phyloP scores from a whole-genome alignment of 805 yeast species.

The Candida gorgasii region DNA sequence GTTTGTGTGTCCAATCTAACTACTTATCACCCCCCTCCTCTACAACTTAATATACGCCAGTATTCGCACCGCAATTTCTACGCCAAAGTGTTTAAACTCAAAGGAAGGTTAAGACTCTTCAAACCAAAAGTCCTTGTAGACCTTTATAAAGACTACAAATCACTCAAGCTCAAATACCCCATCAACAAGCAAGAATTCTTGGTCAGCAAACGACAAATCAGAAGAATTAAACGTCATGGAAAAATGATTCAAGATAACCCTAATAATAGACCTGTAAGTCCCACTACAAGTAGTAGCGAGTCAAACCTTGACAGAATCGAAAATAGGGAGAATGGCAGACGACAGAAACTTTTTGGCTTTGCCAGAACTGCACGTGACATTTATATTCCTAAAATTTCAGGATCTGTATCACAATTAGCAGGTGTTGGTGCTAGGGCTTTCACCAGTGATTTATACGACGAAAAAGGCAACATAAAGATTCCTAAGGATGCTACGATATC shows the following conservation, averaged over 20 bases:
- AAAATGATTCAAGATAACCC: constrained; percentile 13
- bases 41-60: not conserved
- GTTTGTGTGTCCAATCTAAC: too few relatives aligned
- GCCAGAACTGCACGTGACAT: constrained; percentile 57
- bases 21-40: not conserved
- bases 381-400: constrained; percentile 54
- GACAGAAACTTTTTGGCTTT: constrained; percentile 51
- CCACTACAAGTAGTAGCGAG: too few relatives aligned
- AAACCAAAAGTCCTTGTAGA: constrained; percentile 14
- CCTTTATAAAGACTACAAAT: constrained; percentile 33
- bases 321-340: constrained; percentile 25
- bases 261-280: not conserved
- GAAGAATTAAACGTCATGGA: constrained; percentile 20
- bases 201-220: constrained; percentile 9
- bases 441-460: constrained; percentile 28
- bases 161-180: constrained; percentile 15
- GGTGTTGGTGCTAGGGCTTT: constrained; percentile 42
- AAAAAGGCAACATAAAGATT: constrained; percentile 30
- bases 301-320: not conserved
- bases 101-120: not conserved
- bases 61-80: not conserved
- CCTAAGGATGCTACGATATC: constrained; percentile 63
- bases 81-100: not conserved
- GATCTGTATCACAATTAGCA: constrained; percentile 50
- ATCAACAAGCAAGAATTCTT: constrained; percentile 13